These are phyloP conservation scores for Crinitomyces ghanaensis DNA, from an alignment of 805 yeast species.

Conservation along the genomic window DNA sequence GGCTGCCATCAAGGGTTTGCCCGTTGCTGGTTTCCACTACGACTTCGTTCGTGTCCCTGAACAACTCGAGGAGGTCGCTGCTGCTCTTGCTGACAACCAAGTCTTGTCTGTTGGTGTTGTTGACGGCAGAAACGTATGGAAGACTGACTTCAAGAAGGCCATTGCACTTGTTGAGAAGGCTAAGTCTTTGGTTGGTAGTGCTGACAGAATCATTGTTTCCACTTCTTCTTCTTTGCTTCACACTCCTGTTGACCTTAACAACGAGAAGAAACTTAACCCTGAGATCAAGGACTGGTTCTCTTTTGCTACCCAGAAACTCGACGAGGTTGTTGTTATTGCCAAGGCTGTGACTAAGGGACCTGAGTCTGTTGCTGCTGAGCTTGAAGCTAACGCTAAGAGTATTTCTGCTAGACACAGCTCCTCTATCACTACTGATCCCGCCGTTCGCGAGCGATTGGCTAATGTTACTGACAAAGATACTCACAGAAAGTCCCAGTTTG, in stretches of 20 bases:
- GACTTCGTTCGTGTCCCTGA: constrained; percentile 95
- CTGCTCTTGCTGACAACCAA: constrained; percentile 58
- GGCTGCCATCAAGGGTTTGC: constrained; percentile 74
- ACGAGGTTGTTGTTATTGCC: constrained; percentile 84
- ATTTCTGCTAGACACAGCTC: constrained; percentile 79
- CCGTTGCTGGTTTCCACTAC: constrained; percentile 92
- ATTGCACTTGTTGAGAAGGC: constrained; percentile 73
- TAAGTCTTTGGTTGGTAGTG: constrained; percentile 67
- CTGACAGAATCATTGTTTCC: constrained; percentile 65
- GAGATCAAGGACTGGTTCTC: constrained; percentile 97
- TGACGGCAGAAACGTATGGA: constrained; percentile 99
- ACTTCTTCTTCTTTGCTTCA: constrained; percentile 95
- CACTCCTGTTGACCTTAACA: constrained; percentile 93
- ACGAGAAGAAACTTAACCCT: constrained; percentile 83
- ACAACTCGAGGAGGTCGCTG: constrained; percentile 76
- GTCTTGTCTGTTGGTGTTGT: constrained; percentile 91
- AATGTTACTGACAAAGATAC: constrained; percentile 51
- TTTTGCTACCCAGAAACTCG: constrained; percentile 92
- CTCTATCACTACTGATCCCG: constrained; percentile 79
- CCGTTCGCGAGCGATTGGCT: constrained; percentile 79
- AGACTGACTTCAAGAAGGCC: constrained; percentile 86
- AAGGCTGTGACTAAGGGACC: constrained; percentile 64
- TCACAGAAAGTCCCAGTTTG: constrained; percentile 79
- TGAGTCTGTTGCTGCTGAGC: constrained; percentile 61
- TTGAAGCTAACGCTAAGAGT: constrained; percentile 79